Conservation (phyloP, 2,329 filamentous ascomycete genomes). For the Cephalotrichum gorgonifer region DNA sequence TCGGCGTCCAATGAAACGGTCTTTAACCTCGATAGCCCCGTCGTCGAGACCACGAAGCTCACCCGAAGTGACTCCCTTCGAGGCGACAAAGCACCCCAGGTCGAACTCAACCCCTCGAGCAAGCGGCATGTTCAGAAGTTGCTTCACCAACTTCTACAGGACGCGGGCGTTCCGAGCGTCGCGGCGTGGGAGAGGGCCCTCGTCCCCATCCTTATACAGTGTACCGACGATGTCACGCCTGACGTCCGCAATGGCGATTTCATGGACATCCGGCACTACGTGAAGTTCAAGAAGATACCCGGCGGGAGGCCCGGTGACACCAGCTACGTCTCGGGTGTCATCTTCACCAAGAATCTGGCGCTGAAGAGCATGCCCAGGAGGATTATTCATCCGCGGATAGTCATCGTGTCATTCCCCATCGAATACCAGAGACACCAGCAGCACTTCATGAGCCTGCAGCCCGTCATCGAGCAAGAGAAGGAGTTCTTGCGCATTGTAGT, state of each 20-base stretch:
- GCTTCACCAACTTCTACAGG: conserved; percentile 70
- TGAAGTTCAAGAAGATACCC: conserved; percentile 93
- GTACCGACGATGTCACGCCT: conserved; percentile 89
- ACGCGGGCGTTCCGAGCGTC: conserved; percentile 61
- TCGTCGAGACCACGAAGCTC: conserved; percentile 4
- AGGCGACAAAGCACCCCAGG: conserved; percentile 24
- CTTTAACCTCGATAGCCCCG: conserved; percentile 30
- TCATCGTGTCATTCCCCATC: conserved; percentile 89
- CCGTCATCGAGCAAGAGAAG: conserved; percentile 91
- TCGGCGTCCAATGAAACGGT: conserved; percentile 41
- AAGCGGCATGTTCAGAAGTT: conserved; percentile 80
- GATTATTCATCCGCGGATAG: conserved; percentile 73
- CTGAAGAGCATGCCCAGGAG: conserved; percentile 91
- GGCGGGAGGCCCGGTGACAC: conserved; percentile 86
- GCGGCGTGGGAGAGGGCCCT: conserved; percentile 82
- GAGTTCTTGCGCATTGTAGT: conserved; percentile 90
- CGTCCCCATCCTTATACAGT: conserved; percentile 79
- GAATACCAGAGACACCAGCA: conserved; percentile 85
- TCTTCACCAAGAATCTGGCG: conserved; percentile 95
- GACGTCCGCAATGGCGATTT: conserved; percentile 85
- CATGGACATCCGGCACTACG: conserved; percentile 95
- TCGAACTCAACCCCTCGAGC: conserved; percentile 81
- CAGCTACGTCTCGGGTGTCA: conserved; percentile 90
- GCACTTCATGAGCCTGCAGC: conserved; percentile 96
- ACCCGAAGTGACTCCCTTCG: conserved; percentile 2